Evolutionary conservation across 768 basidiomycete species (phyloP).

Genomic region (Butyriboletus loyo): DNA sequence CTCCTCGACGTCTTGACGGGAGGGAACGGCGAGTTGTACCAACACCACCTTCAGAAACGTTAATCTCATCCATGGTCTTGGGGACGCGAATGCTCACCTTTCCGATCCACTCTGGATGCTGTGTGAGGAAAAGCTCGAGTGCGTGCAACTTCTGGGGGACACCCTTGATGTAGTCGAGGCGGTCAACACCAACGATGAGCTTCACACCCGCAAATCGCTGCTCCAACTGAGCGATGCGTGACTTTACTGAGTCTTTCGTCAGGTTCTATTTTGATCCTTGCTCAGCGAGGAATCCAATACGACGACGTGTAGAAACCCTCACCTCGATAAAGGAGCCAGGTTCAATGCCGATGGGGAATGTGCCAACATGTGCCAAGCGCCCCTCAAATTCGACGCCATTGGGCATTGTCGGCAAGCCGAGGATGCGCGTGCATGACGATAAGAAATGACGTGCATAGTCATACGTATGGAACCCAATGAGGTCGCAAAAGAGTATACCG

Average conservation of each 20-base stretch:
- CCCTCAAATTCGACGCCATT: slow-evolving; percentile 97
- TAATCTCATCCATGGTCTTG: neutral
- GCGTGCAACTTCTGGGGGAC: slow-evolving; percentile 98
- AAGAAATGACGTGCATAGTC: slow-evolving; percentile 99
- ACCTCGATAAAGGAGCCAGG: slow-evolving; percentile 88
- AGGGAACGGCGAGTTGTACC: slow-evolving; percentile 95
- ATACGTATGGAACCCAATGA: slow-evolving; percentile 99
- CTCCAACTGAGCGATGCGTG: slow-evolving; percentile 77
- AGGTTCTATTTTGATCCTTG: slow-evolving; percentile 54
- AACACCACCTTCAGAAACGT: slow-evolving; percentile 69
- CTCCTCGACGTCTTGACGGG: slow-evolving; percentile 97
- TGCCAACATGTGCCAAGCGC: slow-evolving; percentile 93
- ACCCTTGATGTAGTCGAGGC: slow-evolving; percentile 99
- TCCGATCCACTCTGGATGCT: slow-evolving; percentile 99
- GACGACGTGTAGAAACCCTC: slow-evolving; percentile 11
- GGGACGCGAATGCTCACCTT: slow-evolving; percentile 51
- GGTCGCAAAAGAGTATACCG: slow-evolving; percentile 91
- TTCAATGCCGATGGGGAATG: slow-evolving; percentile 99
- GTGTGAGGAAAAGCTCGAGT: slow-evolving; percentile 92
- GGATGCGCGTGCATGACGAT: slow-evolving; percentile 95
- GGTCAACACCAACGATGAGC: slow-evolving; percentile 97
- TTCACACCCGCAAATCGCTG: slow-evolving; percentile 92
- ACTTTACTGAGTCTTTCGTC: slow-evolving; percentile 72
- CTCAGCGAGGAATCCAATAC: slow-evolving; percentile 1
- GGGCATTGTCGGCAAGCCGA: slow-evolving; percentile 93